Base-by-base conservation (phyloP, 2,329 filamentous ascomycete species). In the Thermoascus crustaceus region DNA sequence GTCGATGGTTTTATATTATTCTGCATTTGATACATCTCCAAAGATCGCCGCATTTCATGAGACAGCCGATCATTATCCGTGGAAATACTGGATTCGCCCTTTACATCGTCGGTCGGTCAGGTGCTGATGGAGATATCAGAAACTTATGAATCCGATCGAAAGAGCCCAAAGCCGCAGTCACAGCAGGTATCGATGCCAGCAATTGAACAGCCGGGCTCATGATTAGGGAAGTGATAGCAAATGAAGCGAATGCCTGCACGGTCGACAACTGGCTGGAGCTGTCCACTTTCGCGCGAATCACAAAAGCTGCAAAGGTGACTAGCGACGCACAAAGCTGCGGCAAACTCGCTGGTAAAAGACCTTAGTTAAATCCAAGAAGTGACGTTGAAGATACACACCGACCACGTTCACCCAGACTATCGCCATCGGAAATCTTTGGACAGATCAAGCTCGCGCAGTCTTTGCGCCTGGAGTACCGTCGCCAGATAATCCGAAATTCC, bases 401-500 rank as follows among this genome's bases (percentile, higher is more conserved):
- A 38, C 16, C 17, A 30, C 20, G 20, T 30, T 38, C 7, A 32
- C 32, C 4, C 22, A 32, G 3, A 38, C 35, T 22, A 31, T 27
- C 7, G 13, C 13, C 16, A 27, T 39, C 37, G 26, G 23, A 30
- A 39, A 4, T 17, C 24, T 27, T 35, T 39, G 13, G 32, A 39
- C 11, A 39, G 31, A 10, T 22, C 20, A 4, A 39, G 8, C 20
- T 39, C 37, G 10, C 20, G n/a, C 7, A 31, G 4, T 9, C 37
- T 26, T 16, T 22, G 27, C 2, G 11, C 21, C 30, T 39, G 37
- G 17, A 39, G 14, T 11, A 13, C 9, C 10, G 16, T 21, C 16
- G 37, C 27, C 5, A 39, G 19, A 5, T 21, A 13, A 5, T 30
- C 22, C 9, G 32, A 34, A n/a, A 39, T n/a, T 0, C 64, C 66